Evolutionary conservation across 306 rosid species (phyloP), one percentile per base, ranked within the genome.

Genomic region (Prinsepia uniflora): DNA sequence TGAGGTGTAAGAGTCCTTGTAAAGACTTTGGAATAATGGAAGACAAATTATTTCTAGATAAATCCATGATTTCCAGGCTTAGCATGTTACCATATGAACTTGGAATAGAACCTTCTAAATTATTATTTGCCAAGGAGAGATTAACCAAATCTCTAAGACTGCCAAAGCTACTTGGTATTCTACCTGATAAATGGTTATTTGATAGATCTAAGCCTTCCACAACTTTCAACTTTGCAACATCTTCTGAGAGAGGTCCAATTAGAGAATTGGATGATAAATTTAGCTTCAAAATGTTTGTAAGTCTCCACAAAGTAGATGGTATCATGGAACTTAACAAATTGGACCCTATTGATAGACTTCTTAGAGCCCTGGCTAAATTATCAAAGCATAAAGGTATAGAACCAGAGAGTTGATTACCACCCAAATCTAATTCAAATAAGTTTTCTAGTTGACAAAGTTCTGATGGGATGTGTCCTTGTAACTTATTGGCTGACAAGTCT

Each of bases 71-170:
- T 42, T 53, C 22, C 0, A 80, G 15, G 36, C 49, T 73, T 8
- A 49, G 5, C 6, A 68, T 19, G 7, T 43, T 39, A 0, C 67
- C 81, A 43, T 67, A 61, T 30, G 84, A 76, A 57, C 78, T 72
- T 4, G 84, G 84, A 34, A 81, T 63, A 0, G 22, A 6, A 11
- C 80, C 76, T 5, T 54, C 48, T 0, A 74, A 8, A 54, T 20
- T 22, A 11, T 65, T 74, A 62, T 62, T 3, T 53, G 13, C 47
- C 14, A 76, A 8, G 7, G 18, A 7, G 0, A 76, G 52, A 5
- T 0, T 8, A 10, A 8, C n/a, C 56, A 76, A 5, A 18, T 18
- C n/a, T 10, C 7, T 22, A 30, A 74, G 67, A 8, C 36, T 42
- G 5, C 34, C 55, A 4, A 73, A 52, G 6, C 19, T 39, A 1